Percentiles rank a stretch among this genome's conserved stretches.
Conservation (phyloP, 1,139 yeast species). For the Sugiyamaella sp. region DNA sequence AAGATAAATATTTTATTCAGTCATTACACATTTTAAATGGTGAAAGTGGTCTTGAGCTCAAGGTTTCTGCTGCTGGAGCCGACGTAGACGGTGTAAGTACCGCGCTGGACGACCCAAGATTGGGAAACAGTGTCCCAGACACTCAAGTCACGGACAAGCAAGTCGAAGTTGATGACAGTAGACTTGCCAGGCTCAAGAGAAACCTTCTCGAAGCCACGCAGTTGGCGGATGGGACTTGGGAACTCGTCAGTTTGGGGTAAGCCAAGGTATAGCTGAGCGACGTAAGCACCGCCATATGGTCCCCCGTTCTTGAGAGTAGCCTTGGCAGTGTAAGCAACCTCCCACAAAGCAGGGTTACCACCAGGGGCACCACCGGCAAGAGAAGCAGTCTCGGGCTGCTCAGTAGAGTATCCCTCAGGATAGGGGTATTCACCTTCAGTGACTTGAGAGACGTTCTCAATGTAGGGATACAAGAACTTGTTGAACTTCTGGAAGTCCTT, state of each 20-base stretch:
- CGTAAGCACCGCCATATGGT: conserved; percentile 53
- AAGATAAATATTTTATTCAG: conserved; percentile 3
- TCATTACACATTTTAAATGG: conserved; percentile 23
- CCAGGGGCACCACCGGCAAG: conserved; percentile 64
- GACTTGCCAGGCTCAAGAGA: conserved; percentile 51
- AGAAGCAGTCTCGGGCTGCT: conserved; percentile 45
- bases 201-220: conserved; percentile 64
- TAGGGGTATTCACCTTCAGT: conserved; percentile 49
- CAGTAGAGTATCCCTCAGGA: conserved; percentile 56
- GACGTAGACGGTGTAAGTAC: conserved; percentile 57
- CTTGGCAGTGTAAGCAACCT: conserved; percentile 51
- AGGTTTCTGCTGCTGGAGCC: conserved; percentile 57
- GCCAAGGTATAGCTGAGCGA: conserved; percentile 60
- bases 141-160: conserved; percentile 59
- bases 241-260: conserved; percentile 49
- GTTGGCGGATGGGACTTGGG: conserved; percentile 53
- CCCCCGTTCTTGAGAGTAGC: conserved; percentile 58
- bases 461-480: conserved; percentile 39
- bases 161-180: conserved; percentile 48
- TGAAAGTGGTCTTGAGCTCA: conserved; percentile 48
- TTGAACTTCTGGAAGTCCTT: conserved; percentile 26
- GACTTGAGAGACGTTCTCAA: conserved; percentile 29
- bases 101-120: conserved; percentile 64
- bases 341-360: conserved; percentile 52
- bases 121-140: conserved; percentile 62